Evolutionary conservation across 345 rosid genomes (phyloP).

Genomic region (Reutealis trisperma): DNA sequence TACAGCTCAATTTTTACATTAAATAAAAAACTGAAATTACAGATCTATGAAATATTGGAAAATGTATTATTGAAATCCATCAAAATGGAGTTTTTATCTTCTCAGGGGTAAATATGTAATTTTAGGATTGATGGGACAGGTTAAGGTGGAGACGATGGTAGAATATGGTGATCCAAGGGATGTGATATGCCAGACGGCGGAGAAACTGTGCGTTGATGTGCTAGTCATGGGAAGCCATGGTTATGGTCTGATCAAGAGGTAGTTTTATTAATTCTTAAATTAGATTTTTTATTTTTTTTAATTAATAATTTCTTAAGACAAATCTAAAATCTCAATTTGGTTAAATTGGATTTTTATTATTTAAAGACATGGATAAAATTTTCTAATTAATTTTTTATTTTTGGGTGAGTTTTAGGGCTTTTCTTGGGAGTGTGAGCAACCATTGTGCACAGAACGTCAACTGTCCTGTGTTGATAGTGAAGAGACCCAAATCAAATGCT

Average conservation of each 20-base stretch:
- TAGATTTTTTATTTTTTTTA: no score
- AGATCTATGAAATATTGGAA: no score
- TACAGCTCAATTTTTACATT: no score
- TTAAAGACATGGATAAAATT: no score
- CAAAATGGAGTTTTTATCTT: not conserved
- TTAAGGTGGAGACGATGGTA: constrained; percentile 47
- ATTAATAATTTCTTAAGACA: no score
- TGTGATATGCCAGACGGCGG: constrained; percentile 55
- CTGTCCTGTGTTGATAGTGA: constrained; percentile 63
- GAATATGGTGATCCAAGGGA: constrained; percentile 62
- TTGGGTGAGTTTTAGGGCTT: constrained; percentile 34
- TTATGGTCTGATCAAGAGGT: constrained; percentile 64
- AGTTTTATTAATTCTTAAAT: not conserved
- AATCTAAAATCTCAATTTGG: not conserved
- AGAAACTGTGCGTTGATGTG: constrained; percentile 45
- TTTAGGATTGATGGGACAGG: constrained; percentile 27
- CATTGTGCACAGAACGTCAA: constrained; percentile 66
- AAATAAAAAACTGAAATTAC: no score
- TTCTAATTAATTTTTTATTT: not conserved
- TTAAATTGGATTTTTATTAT: not conserved
- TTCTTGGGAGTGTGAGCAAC: constrained; percentile 68
- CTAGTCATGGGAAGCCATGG: constrained; percentile 70
- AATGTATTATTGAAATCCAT: no score
- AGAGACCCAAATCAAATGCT: constrained; percentile 46
- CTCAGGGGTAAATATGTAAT: not conserved